These are phyloP conservation scores for Penicillium maclennaniae DNA, from an alignment of 495 filamentous ascomycete species.

Conservation along the genomic window DNA sequence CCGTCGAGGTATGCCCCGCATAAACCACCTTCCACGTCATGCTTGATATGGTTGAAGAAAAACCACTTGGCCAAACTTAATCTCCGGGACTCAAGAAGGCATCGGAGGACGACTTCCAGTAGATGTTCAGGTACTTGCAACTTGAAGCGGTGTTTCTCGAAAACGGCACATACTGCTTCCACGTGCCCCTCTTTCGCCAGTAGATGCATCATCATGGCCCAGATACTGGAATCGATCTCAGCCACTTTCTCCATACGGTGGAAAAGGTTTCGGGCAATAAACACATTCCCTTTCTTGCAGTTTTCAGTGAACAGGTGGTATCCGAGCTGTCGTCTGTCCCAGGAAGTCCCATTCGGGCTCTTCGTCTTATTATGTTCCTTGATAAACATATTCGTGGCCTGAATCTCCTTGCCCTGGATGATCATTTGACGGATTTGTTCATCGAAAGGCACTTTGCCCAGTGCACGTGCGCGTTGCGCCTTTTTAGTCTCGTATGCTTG, in stretches of 20 bases:
- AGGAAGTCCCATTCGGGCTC: constrained; percentile 14
- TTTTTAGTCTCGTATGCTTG: constrained; percentile 13
- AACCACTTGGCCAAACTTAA: constrained; percentile 35
- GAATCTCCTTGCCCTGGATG: constrained; percentile 24
- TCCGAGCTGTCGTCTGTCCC: constrained; percentile 28
- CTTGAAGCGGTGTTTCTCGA: constrained; percentile 25
- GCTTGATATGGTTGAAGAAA: constrained; percentile 27
- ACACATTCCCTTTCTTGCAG: constrained; percentile 38
- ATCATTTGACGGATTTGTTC: constrained; percentile 16
- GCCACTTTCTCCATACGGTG: constrained; percentile 35
- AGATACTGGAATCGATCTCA: constrained; percentile 31
- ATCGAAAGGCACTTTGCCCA: constrained; percentile 9
- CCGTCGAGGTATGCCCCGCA: constrained; percentile 40
- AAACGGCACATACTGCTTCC: constrained; percentile 38
- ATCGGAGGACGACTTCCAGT: constrained; percentile 39
- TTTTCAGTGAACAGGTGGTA: constrained; percentile 34
- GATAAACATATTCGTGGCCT: constrained; percentile 40
- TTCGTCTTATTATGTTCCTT: not conserved
- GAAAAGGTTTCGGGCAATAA: constrained; percentile 38
- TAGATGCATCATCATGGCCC: constrained; percentile 38
- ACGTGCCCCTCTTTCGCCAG: constrained; percentile 39
- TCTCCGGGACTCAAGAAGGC: constrained; percentile 39
- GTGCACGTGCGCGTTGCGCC: constrained; percentile 3
- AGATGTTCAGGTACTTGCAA: constrained; percentile 30
- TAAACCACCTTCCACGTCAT: constrained; percentile 36